Conservation (phyloP, 1,139 yeast species). For the Zygoascus sp. region DNA sequence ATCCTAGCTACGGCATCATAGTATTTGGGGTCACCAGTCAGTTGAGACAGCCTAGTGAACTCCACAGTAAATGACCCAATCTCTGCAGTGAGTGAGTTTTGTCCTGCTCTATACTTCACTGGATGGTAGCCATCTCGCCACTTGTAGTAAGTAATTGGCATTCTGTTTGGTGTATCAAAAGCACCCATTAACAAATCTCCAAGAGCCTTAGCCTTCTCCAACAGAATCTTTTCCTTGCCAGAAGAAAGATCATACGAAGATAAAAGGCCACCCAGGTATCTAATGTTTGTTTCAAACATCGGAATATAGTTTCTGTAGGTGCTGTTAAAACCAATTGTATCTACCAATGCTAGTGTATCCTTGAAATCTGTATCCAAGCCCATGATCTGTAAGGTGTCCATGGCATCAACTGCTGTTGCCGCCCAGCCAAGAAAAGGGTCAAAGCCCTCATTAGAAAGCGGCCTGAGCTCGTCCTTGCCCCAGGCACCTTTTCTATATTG, state of each 20-base stretch:
- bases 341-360: slow-evolving; percentile 50
- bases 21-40: slow-evolving; percentile 56
- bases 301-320: slow-evolving; percentile 46
- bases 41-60: slow-evolving; percentile 60
- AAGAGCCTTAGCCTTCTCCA: slow-evolving; percentile 56
- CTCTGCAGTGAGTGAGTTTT: slow-evolving; percentile 54
- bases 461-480: slow-evolving; percentile 61
- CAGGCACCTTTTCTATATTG: slow-evolving; percentile 56
- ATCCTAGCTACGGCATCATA: slow-evolving; percentile 45
- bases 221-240: slow-evolving; percentile 44
- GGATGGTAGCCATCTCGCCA: slow-evolving; percentile 45
- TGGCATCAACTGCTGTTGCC: slow-evolving; percentile 56
- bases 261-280: slow-evolving; percentile 68
- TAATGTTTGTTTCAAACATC: slow-evolving; percentile 65
- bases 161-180: slow-evolving; percentile 62
- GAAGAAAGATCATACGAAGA: slow-evolving; percentile 64
- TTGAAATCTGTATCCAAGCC: slow-evolving; percentile 51
- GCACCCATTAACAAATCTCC: slow-evolving; percentile 67
- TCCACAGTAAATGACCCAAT: slow-evolving; percentile 67
- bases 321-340: slow-evolving; percentile 48
- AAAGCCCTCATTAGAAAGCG: slow-evolving; percentile 33
- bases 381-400: slow-evolving; percentile 66
- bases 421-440: slow-evolving; percentile 49
- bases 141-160: slow-evolving; percentile 63
- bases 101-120: slow-evolving; percentile 29